Evolutionary conservation across 2,329 filamentous ascomycete species (phyloP).

Genomic region (Pestalotiopsis sp.): DNA sequence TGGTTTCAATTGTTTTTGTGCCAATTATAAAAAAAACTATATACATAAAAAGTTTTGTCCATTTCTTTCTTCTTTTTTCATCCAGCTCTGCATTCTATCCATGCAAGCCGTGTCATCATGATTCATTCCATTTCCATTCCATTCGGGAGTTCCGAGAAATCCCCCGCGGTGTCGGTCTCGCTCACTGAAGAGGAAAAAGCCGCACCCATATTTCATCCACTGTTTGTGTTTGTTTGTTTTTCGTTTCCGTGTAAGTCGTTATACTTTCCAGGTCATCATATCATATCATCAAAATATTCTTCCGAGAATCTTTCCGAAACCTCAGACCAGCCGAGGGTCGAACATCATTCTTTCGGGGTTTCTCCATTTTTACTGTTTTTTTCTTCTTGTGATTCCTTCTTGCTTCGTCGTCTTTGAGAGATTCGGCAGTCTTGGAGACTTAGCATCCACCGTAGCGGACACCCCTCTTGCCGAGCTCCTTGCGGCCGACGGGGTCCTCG

Average conservation of each 20-base stretch:
- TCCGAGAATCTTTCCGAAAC: background rate
- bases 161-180: no score
- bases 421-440: conserved; percentile 6
- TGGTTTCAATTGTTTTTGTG: background rate
- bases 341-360: background rate
- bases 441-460: conserved; percentile 57
- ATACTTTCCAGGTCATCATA: background rate
- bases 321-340: background rate
- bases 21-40: background rate
- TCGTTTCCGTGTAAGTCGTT: background rate
- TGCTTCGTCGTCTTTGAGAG: background rate
- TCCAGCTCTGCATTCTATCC: background rate
- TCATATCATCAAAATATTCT: background rate
- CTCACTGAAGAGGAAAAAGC: no score
- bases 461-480: conserved; percentile 71
- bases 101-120: background rate
- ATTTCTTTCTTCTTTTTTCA: background rate
- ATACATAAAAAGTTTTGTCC: background rate
- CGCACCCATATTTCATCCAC: background rate
- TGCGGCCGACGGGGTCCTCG: conserved; percentile 71
- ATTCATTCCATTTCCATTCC: no score
- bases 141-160: no score
- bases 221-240: background rate
- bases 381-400: background rate
- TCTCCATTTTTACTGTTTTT: background rate